Percentiles rank a stretch among this genome's conserved stretches.
Evolutionary conservation across 306 rosid genomes (phyloP).

Genomic region (Rosa rugosa): DNA sequence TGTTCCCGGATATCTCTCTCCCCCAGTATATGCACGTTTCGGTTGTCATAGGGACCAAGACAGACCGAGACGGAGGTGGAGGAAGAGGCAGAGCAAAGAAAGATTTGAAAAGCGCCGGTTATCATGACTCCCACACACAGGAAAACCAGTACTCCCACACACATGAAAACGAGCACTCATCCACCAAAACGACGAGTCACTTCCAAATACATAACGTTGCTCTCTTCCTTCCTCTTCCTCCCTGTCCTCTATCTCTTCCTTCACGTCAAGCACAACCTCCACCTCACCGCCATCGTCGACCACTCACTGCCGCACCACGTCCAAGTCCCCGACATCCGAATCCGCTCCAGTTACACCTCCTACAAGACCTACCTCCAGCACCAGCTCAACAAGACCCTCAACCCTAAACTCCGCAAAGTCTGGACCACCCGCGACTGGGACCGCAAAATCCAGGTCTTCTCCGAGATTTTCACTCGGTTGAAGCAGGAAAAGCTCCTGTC

Average conservation of each 20-base stretch:
- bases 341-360: constrained; percentile 87
- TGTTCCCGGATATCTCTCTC: neutral
- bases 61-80: neutral
- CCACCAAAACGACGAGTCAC: constrained; percentile 34
- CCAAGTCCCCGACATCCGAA: constrained; percentile 39
- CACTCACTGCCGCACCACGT: neutral
- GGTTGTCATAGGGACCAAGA: neutral
- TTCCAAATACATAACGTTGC: constrained; percentile 47
- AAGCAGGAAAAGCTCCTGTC: constrained; percentile 35
- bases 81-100: neutral
- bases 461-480: constrained; percentile 50
- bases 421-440: constrained; percentile 98
- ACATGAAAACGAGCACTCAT: neutral
- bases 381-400: constrained; percentile 87
- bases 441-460: constrained; percentile 68
- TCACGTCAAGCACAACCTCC: constrained; percentile 22
- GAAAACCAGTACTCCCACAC: neutral
- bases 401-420: constrained; percentile 70
- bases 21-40: neutral
- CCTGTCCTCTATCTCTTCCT: constrained; percentile 50
- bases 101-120: neutral
- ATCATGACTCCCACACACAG: neutral
- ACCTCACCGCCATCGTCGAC: neutral
- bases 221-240: constrained; percentile 58
- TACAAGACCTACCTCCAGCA: constrained; percentile 71